Percentiles rank a stretch among this genome's conserved stretches.
Conservation (phyloP, 768 basidiomycete genomes). For the Lactifluus piperatus region DNA sequence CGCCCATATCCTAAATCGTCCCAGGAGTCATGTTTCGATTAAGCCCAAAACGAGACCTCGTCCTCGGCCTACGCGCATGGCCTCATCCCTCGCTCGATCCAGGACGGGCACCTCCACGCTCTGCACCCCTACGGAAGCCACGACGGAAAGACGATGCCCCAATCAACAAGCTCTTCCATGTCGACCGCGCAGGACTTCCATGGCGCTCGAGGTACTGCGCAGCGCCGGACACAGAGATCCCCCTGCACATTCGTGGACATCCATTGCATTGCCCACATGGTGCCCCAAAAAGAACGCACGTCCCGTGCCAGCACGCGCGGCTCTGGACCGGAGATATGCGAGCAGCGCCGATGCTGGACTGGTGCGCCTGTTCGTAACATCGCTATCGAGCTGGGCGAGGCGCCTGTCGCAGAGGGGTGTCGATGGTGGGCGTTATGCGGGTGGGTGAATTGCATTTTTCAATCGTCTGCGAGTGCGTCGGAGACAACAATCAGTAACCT, state of each 20-base stretch:
- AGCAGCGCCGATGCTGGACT: neutral
- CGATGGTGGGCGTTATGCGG: neutral
- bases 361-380: neutral
- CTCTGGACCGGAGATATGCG: conserved; percentile 7
- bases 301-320: conserved; percentile 1
- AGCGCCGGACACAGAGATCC: neutral
- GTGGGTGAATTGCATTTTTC: neutral
- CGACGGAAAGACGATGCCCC: neutral
- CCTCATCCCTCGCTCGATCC: neutral
- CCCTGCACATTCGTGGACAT: neutral
- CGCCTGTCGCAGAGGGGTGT: neutral
- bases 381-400: neutral
- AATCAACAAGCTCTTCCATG: conserved; percentile 1
- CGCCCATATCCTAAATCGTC: neutral
- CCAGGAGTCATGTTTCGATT: conserved; percentile 1
- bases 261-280: neutral
- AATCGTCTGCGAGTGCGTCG: conserved; percentile 1
- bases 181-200: neutral
- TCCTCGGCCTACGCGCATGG: neutral
- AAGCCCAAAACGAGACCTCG: neutral
- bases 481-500: conserved; percentile 3
- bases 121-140: neutral
- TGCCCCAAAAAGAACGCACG: conserved; percentile 6
- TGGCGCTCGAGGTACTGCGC: neutral
- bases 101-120: conserved; percentile 9